Evolutionary conservation across 2,329 filamentous ascomycete species (phyloP).

Genomic region (Bretziella fagacearum): DNA sequence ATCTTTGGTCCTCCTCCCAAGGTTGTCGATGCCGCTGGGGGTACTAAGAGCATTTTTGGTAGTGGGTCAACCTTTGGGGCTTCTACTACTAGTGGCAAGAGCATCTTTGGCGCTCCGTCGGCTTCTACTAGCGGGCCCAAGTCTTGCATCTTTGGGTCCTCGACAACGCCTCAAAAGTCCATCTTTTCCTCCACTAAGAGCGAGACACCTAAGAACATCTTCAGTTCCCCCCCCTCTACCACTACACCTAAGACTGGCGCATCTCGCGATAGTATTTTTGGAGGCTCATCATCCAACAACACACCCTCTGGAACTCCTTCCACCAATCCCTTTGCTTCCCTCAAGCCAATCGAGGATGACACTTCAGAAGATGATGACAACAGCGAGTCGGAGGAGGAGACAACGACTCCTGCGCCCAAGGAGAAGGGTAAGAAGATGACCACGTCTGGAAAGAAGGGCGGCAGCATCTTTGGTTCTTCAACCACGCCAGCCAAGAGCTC

Average conservation of each 20-base stretch:
- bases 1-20: not conserved
- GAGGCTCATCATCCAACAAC: conserved; percentile 15
- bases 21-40: conserved; percentile 16
- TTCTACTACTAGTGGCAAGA: not conserved
- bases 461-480: conserved; percentile 2
- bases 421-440: conserved; percentile 6
- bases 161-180: not conserved
- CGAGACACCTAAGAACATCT: conserved; percentile 2
- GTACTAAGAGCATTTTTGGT: conserved; percentile 4
- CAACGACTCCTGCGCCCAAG: conserved; percentile 18
- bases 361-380: conserved; percentile 1
- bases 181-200: conserved; percentile 3
- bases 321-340: conserved; percentile 9
- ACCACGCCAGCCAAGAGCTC: conserved; percentile 8
- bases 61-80: not conserved
- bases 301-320: not conserved
- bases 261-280: conserved; percentile 12
- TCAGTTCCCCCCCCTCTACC: not conserved
- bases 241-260: conserved; percentile 1
- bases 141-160: not conserved
- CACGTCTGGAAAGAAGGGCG: not conserved
- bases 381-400: conserved; percentile 17
- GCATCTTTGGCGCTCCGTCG: conserved; percentile 8
- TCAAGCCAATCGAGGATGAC: conserved; percentile 10
- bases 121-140: not conserved